Percentiles rank a stretch among this genome's conserved stretches.
Conservation (phyloP, 306 rosid species). For the Aeschynomene evenia region DNA sequence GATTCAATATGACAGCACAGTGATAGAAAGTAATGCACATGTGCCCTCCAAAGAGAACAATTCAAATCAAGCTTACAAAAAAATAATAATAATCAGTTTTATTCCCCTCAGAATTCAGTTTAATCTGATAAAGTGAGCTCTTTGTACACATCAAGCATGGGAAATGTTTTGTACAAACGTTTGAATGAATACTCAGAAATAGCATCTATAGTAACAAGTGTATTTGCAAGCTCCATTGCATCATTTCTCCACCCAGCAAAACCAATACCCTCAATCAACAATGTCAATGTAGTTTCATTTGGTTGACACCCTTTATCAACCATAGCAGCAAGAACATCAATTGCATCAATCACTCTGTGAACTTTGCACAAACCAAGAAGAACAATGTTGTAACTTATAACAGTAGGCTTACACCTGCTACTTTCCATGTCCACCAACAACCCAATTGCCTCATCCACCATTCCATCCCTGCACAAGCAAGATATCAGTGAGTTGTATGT, state of each 20-base stretch:
- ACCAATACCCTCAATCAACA: slow-evolving; percentile 75
- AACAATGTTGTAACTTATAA: slow-evolving; percentile 69
- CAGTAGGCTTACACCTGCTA: slow-evolving; percentile 48
- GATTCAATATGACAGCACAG: neutral
- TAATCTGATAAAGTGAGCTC: slow-evolving; percentile 56
- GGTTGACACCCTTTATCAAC: slow-evolving; percentile 63
- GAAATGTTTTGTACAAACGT: slow-evolving; percentile 63
- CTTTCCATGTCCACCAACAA: slow-evolving; percentile 74
- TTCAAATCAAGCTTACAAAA: neutral
- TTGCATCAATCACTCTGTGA: slow-evolving; percentile 56
- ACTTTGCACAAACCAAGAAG: slow-evolving; percentile 80
- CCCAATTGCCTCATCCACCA: slow-evolving; percentile 79
- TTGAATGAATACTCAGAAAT: slow-evolving; percentile 55
- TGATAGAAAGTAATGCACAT: neutral
- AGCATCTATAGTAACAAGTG: slow-evolving; percentile 49
- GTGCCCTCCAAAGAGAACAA: neutral
- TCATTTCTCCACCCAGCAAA: slow-evolving; percentile 78
- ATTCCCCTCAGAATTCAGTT: slow-evolving; percentile 31
- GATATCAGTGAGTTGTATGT: slow-evolving; percentile 81
- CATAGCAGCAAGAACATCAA: slow-evolving; percentile 74
- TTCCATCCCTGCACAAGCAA: slow-evolving; percentile 83
- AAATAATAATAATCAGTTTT: slow-evolving; percentile 10
- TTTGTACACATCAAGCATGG: slow-evolving; percentile 63
- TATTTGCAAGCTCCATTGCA: slow-evolving; percentile 68
- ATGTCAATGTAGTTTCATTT: slow-evolving; percentile 62